Base-by-base conservation (phyloP, 2,329 filamentous ascomycete genomes). In the Cladobotryum protrusum region DNA sequence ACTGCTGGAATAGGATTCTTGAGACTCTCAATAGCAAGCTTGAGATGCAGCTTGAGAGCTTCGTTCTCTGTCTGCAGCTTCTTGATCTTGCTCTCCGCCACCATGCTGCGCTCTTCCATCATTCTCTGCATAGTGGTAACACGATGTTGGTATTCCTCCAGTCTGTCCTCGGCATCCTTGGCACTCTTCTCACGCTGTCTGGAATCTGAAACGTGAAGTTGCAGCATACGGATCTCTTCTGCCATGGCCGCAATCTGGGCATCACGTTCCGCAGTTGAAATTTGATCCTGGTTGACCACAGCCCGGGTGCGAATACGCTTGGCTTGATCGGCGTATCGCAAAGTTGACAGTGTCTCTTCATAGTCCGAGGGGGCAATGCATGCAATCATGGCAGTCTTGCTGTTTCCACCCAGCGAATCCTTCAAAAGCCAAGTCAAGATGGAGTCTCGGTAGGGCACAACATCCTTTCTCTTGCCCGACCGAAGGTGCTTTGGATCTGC, bases 311-410 rank as follows among this genome's bases (percentile, higher is more conserved):
- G 89, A 72, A 99, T 99, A 50, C 87, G 86, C 75, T 99, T 99
- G 54, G 93, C 93, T 70, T 97, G 92, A 67, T 99, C 92, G 17
- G 93, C 93, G 67, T 99, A 99, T 35, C 93, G 89, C 12, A 99
- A 81, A 1, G 93, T 99, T 2, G 89, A 96, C 1, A 99, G 79
- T 0, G 93, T 99, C 67, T 99, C 93, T 50, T 99, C 93, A 64
- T 99, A 97, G 71, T 99, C 93, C 1, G 88, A 85, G 0, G 93
- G 93, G 5, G 90, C 86, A 59, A 99, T 96, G 66, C 93, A 97
- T 8, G 93, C 93, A 61, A 99, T 96, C 93, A 99, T 99, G 54
- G 93, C 93, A 9, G 93, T 99, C 71, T 97, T 99, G 63, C 86
- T 92, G 76, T 99, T 99, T 49, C 93, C 93, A 12, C 93, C 93